Evolutionary conservation across 2,329 filamentous ascomycete species (phyloP).

Genomic region (Zasmidium cellare): DNA sequence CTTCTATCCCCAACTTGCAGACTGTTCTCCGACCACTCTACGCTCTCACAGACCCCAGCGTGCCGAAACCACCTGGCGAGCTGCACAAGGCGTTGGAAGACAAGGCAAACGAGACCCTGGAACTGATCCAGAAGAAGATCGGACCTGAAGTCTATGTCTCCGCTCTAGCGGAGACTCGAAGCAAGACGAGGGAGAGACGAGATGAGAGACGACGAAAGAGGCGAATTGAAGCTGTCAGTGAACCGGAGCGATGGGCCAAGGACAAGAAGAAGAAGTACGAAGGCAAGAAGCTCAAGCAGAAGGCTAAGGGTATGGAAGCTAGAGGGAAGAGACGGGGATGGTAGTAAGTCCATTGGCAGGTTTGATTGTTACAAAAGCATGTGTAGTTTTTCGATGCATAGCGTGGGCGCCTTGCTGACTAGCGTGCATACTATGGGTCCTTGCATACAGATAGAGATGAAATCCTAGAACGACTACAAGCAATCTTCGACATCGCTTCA

Average conservation of each 20-base stretch:
- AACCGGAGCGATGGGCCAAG: slow-evolving; percentile 74
- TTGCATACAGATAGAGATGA: background rate
- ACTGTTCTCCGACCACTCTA: slow-evolving; percentile 69
- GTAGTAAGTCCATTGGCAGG: slow-evolving; percentile 37
- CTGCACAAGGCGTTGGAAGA: slow-evolving; percentile 70
- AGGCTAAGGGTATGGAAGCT: slow-evolving; percentile 73
- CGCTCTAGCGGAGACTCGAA: slow-evolving; percentile 70
- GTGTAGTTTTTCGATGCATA: background rate
- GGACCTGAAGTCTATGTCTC: slow-evolving; percentile 79
- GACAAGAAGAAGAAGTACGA: slow-evolving; percentile 83
- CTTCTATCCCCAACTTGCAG: slow-evolving; percentile 64
- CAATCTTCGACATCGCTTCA: background rate
- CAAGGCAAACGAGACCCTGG: slow-evolving; percentile 75
- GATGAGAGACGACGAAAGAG: slow-evolving; percentile 78
- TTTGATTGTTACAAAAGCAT: background rate
- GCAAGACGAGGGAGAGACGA: slow-evolving; percentile 69
- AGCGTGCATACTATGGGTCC: background rate
- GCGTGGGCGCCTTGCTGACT: background rate
- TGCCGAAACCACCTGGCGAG: slow-evolving; percentile 56
- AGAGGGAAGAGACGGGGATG: slow-evolving; percentile 71
- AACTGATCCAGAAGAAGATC: slow-evolving; percentile 78
- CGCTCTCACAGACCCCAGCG: slow-evolving; percentile 76
- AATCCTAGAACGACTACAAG: background rate
- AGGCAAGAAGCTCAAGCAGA: slow-evolving; percentile 79
- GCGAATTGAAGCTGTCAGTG: slow-evolving; percentile 80